phyloP scores from a whole-genome alignment of 345 rosid species.

The Citrus medica region DNA sequence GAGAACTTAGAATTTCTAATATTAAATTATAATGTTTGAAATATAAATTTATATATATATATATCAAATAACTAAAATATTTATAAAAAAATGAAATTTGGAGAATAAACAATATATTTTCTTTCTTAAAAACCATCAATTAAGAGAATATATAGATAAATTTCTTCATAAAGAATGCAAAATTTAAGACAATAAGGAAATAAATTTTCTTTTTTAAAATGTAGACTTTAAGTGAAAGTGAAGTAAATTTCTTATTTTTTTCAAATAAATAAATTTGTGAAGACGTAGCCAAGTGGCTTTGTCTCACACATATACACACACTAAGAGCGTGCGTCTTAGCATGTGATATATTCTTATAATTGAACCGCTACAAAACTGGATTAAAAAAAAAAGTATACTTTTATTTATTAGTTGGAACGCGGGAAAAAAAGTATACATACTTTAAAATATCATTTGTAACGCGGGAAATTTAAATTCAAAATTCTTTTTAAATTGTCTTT shows the following conservation, averaged over 20 bases:
- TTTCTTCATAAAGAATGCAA: too few relatives aligned
- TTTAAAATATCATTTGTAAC: not conserved
- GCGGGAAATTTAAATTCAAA: not conserved
- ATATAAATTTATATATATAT: too few relatives aligned
- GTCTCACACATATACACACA: not conserved
- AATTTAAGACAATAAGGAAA: too few relatives aligned
- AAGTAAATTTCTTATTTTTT: too few relatives aligned
- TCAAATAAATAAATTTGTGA: too few relatives aligned
- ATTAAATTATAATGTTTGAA: too few relatives aligned
- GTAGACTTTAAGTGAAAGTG: not conserved
- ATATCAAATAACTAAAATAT: too few relatives aligned
- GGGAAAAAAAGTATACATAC: not conserved
- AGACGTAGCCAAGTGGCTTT: not conserved
- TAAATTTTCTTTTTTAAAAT: too few relatives aligned
- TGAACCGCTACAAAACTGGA: not conserved
- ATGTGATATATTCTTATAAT: not conserved
- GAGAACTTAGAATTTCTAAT: too few relatives aligned
- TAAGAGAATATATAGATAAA: too few relatives aligned
- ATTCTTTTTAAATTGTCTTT: not conserved
- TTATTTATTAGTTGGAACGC: not conserved
- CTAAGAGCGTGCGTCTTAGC: not conserved
- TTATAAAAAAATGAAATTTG: too few relatives aligned
- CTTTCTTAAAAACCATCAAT: too few relatives aligned
- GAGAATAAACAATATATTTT: not conserved
- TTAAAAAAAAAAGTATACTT: not conserved